A percentile compares a stretch with the other conserved stretches of the same genome.
phyloP scores from a whole-genome alignment of 768 basidiomycete species.

The Lactarius quietus region DNA sequence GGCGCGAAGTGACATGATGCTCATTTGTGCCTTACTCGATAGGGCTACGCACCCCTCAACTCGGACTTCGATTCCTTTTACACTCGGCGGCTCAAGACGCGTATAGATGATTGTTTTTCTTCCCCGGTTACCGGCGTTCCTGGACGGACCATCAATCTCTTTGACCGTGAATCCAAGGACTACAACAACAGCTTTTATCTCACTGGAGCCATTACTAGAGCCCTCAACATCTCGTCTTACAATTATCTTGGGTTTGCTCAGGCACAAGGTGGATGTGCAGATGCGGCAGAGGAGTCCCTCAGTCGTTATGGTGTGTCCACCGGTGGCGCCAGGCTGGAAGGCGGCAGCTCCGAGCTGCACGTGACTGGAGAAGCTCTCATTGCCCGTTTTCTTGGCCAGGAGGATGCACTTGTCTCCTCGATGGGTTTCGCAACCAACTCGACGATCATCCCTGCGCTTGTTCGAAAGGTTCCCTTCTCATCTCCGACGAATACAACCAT shows the following conservation, averaged over 20 bases:
- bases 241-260: conserved; percentile 99
- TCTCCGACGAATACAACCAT: conserved; percentile 97
- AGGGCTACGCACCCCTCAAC: conserved; percentile 96
- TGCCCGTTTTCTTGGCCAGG: conserved; percentile 84
- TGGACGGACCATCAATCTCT: conserved; percentile 82
- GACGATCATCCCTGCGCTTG: conserved; percentile 88
- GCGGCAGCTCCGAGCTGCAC: conserved; percentile 86
- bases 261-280: conserved; percentile 87
- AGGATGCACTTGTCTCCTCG: conserved; percentile 85
- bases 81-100: conserved; percentile 89
- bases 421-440: conserved; percentile 99
- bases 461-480: conserved; percentile 90
- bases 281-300: conserved; percentile 85
- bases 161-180: conserved; percentile 81
- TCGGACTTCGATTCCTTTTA: conserved; percentile 99
- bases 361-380: conserved; percentile 78
- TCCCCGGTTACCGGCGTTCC: conserved; percentile 93
- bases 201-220: conserved; percentile 79
- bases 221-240: conserved; percentile 96
- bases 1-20: conserved; percentile 9
- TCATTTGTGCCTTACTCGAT: conserved; percentile 17
- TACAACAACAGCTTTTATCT: conserved; percentile 74
- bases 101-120: conserved; percentile 94
- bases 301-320: conserved; percentile 76
- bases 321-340: conserved; percentile 75